Percentiles rank a stretch among this genome's conserved stretches.
Conservation (phyloP, 2,329 filamentous ascomycete genomes). For the Clathrospora elynae region DNA sequence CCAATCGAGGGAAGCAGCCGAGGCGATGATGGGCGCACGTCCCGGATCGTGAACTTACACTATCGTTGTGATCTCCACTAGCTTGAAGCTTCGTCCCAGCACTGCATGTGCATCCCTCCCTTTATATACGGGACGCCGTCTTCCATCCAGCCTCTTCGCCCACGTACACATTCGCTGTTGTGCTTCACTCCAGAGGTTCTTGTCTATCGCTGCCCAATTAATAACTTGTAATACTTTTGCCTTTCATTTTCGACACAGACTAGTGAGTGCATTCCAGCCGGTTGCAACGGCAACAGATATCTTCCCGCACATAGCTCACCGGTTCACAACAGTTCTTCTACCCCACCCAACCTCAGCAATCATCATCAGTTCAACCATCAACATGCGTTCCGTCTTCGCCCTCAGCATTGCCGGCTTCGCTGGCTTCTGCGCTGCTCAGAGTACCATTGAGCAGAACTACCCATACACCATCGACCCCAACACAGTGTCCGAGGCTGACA, state of each 20-base stretch:
- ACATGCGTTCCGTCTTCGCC: slow-evolving; percentile 57
- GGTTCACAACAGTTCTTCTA: slow-evolving; percentile 9
- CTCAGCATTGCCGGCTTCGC: slow-evolving; percentile 58
- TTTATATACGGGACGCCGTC: slow-evolving; percentile 34
- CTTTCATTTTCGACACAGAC: slow-evolving; percentile 9
- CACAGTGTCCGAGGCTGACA: slow-evolving; percentile 59
- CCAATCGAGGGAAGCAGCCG: slow-evolving; percentile 1
- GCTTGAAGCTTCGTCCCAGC: slow-evolving; percentile 22
- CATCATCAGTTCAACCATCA: slow-evolving; percentile 24
- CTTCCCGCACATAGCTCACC: slow-evolving; percentile 2
- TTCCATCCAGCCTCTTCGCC: slow-evolving; percentile 20
- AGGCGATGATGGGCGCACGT: slow-evolving; percentile 12
- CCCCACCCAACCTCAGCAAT: slow-evolving; percentile 7
- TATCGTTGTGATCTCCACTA: slow-evolving; percentile 23
- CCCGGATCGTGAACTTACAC: slow-evolving; percentile 19
- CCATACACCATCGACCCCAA: slow-evolving; percentile 64
- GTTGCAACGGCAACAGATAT: neutral
- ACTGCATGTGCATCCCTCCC: slow-evolving; percentile 30
- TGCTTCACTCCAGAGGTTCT: slow-evolving; percentile 11
- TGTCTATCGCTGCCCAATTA: slow-evolving; percentile 32
- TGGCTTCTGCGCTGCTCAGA: slow-evolving; percentile 58
- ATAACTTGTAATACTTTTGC: slow-evolving; percentile 21
- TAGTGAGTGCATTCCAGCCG: slow-evolving; percentile 20
- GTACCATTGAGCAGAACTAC: slow-evolving; percentile 31
- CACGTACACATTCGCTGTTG: slow-evolving; percentile 40